phyloP scores from a whole-genome alignment of 441 rosid genomes.

The Melianthus villosus region DNA sequence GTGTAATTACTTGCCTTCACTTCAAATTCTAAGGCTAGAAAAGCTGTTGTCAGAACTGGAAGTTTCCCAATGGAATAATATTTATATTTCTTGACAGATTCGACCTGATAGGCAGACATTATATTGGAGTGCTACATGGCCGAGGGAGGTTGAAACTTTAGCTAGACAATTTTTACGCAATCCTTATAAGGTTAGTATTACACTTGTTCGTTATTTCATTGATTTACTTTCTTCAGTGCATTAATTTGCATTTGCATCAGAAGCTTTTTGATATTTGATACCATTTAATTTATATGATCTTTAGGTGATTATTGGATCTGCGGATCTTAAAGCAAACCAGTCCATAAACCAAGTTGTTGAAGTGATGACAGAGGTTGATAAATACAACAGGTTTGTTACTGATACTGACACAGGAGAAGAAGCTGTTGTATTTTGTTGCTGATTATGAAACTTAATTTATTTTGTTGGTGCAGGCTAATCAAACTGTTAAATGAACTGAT shows the following conservation, averaged over 20 bases:
- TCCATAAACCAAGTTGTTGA: conserved; percentile 81
- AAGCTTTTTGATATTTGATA: not conserved
- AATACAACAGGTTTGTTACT: conserved; percentile 62
- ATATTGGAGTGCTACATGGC: conserved; percentile 99
- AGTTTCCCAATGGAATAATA: not conserved
- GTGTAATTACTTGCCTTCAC: no score
- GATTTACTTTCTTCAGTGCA: not conserved
- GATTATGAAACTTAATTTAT: not conserved
- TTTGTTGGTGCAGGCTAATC: conserved; percentile 41
- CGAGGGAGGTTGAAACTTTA: conserved; percentile 75
- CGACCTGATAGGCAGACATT: conserved; percentile 93
- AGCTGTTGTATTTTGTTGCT: conserved; percentile 1
- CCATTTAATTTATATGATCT: conserved; percentile 13
- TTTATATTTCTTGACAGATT: conserved; percentile 29
- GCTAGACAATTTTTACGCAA: conserved; percentile 77
- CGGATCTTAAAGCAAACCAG: conserved; percentile 80
- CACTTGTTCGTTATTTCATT: not conserved
- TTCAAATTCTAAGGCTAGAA: no score
- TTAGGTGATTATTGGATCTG: conserved; percentile 78
- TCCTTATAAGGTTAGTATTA: conserved; percentile 55
- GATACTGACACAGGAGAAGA: conserved; percentile 1
- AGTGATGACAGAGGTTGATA: conserved; percentile 63
- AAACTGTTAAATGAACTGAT: conserved; percentile 56
- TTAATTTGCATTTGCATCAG: conserved; percentile 1
- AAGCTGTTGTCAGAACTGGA: no score